Evolutionary conservation across 2,329 filamentous ascomycete genomes (phyloP).

Genomic region (Fragosphaeria purpurea): DNA sequence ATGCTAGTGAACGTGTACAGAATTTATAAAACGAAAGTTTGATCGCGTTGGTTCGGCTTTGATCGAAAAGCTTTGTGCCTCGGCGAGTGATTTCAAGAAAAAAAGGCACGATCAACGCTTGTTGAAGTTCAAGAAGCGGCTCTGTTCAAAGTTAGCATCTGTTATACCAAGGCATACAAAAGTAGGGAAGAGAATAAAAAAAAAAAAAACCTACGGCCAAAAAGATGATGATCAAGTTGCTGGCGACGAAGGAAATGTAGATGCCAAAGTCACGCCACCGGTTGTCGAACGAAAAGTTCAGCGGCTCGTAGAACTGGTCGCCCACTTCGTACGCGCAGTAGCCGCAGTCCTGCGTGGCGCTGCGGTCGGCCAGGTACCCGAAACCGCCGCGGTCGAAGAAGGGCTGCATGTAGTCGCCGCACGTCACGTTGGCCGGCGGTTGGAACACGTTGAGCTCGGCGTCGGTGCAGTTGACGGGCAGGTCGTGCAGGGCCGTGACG

Average conservation of each 20-base stretch:
- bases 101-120: constrained; percentile 20
- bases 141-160: constrained; percentile 21
- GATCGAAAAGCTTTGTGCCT: too few species aligned
- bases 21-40: too few species aligned
- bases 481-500: constrained; percentile 62
- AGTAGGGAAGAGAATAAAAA: too few species aligned
- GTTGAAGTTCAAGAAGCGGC: constrained; percentile 45
- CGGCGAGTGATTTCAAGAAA: too few species aligned
- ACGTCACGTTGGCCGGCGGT: constrained; percentile 55
- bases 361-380: constrained; percentile 59
- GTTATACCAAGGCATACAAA: too few species aligned
- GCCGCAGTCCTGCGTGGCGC: constrained; percentile 56
- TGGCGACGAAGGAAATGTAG: constrained; percentile 62
- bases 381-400: constrained; percentile 61
- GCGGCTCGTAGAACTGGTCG: constrained; percentile 65
- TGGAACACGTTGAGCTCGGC: constrained; percentile 58
- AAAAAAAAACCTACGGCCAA: constrained; percentile 34
- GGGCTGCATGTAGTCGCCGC: constrained; percentile 62
- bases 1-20: too few species aligned
- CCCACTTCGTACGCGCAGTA: constrained; percentile 77
- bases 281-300: constrained; percentile 55
- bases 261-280: constrained; percentile 81
- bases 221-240: constrained; percentile 58
- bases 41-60: too few species aligned
- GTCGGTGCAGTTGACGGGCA: constrained; percentile 49